phyloP scores from a whole-genome alignment of 2,329 filamentous ascomycete genomes.

The Ceratocystis harringtonii region DNA sequence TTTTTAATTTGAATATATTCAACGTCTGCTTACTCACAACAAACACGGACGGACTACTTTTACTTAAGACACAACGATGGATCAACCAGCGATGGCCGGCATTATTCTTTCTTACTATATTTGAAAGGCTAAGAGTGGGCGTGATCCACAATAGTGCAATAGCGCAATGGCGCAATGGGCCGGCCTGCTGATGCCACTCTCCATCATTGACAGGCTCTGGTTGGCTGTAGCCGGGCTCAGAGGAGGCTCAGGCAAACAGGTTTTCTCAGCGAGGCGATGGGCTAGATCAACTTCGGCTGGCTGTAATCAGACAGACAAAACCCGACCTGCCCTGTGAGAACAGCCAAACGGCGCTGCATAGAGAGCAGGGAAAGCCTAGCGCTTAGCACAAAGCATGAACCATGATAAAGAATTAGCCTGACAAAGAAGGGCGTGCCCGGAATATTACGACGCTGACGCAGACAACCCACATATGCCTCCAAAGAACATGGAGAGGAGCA shows the following conservation, averaged over 20 bases:
- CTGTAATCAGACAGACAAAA: no score
- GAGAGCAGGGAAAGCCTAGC: no score
- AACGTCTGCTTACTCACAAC: neutral
- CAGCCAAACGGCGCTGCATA: no score
- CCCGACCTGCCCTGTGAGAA: no score
- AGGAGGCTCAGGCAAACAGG: neutral
- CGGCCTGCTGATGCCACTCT: conserved; percentile 8
- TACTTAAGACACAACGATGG: neutral
- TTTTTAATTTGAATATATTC: neutral
- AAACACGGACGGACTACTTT: neutral
- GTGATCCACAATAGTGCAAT: conserved; percentile 11
- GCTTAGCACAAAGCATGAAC: no score
- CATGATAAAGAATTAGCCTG: no score
- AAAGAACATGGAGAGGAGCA: neutral
- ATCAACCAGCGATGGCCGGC: neutral
- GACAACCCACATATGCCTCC: neutral
- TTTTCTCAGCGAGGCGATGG: neutral
- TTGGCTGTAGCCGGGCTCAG: neutral
- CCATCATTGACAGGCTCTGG: neutral
- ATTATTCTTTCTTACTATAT: neutral
- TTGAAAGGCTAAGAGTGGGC: neutral
- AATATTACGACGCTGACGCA: neutral
- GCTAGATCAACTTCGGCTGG: neutral
- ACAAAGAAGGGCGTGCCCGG: no score
- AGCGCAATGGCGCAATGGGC: conserved; percentile 15